These are phyloP conservation scores for Solanum lycopersicoides DNA, from an alignment of 257 asterid genomes.

Conservation along the genomic window DNA sequence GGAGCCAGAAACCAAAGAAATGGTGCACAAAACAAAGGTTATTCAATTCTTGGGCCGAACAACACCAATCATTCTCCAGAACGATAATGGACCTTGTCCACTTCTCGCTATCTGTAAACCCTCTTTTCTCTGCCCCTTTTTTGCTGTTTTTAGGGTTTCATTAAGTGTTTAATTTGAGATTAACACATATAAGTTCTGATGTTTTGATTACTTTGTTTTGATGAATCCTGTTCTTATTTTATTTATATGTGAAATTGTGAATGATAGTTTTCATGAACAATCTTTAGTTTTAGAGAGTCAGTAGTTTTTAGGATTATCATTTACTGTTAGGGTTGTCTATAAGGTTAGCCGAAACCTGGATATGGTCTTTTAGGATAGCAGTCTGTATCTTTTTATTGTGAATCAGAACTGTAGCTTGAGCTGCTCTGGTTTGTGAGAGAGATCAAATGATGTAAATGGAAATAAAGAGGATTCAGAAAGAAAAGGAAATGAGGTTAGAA, in stretches of 20 bases:
- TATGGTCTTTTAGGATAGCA: neutral
- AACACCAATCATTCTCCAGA: slow-evolving; percentile 76
- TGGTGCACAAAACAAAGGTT: slow-evolving; percentile 60
- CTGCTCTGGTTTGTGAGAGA: neutral
- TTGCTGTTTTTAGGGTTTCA: slow-evolving; percentile 13
- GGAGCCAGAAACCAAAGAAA: slow-evolving; percentile 32
- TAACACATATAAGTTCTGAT: neutral
- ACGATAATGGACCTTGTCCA: slow-evolving; percentile 98
- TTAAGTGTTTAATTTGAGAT: neutral
- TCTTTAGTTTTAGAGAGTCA: neutral
- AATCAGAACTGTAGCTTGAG: neutral
- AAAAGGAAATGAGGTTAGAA: neutral
- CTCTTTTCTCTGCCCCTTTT: neutral
- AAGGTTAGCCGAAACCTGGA: neutral
- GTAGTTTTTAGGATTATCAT: neutral
- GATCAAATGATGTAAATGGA: neutral
- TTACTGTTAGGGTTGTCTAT: neutral
- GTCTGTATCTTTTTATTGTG: neutral
- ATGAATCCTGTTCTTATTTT: neutral
- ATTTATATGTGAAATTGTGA: neutral
- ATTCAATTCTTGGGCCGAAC: slow-evolving; percentile 79
- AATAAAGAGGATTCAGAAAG: neutral
- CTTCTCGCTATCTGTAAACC: slow-evolving; percentile 84
- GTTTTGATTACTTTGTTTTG: neutral
- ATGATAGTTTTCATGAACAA: neutral